phyloP scores from a whole-genome alignment of 768 basidiomycete species.

The Inosperma sp. region DNA sequence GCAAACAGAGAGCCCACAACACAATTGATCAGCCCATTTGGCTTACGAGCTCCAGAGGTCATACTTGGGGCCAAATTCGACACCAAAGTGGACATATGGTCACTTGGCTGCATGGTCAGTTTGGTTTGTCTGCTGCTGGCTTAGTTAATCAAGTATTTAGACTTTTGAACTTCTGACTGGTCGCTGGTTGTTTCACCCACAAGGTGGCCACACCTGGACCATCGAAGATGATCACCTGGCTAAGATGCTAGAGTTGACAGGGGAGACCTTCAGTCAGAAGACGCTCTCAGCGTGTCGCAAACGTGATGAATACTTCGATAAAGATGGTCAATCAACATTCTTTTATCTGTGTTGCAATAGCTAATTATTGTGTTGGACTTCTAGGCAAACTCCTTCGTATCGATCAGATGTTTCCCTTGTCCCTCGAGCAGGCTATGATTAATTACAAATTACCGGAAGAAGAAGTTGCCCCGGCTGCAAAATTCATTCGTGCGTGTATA shows the following conservation, averaged over 20 bases:
- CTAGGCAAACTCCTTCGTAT: constrained; percentile 8
- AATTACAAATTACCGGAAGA: constrained; percentile 6
- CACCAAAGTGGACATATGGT: too few relatives aligned
- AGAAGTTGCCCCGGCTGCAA: constrained; percentile 3
- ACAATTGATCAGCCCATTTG: too few relatives aligned
- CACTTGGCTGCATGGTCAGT: too few relatives aligned
- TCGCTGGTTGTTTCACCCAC: too few relatives aligned
- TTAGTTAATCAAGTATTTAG: too few relatives aligned
- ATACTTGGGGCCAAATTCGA: too few relatives aligned
- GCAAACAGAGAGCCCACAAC: too few relatives aligned
- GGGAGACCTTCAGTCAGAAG: constrained; percentile 16
- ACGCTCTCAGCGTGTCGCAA: constrained; percentile 14
- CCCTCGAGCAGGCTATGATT: constrained; percentile 7
- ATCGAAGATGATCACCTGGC: constrained; percentile 26
- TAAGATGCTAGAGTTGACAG: constrained; percentile 27
- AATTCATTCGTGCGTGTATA: constrained; percentile 8
- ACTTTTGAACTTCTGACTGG: too few relatives aligned
- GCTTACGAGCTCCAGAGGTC: too few relatives aligned
- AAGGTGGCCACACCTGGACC: constrained; percentile 14
- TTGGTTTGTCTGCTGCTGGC: too few relatives aligned
- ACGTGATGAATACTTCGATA: constrained; percentile 11
- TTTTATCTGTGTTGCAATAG: not conserved
- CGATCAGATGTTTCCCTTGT: not conserved
- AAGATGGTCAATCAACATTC: constrained; percentile 1
- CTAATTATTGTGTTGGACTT: not conserved